A percentile compares a stretch with the other conserved stretches of the same genome.
Evolutionary conservation across 106 monocot genomes (phyloP).

Genomic region (Posidonia australis): DNA sequence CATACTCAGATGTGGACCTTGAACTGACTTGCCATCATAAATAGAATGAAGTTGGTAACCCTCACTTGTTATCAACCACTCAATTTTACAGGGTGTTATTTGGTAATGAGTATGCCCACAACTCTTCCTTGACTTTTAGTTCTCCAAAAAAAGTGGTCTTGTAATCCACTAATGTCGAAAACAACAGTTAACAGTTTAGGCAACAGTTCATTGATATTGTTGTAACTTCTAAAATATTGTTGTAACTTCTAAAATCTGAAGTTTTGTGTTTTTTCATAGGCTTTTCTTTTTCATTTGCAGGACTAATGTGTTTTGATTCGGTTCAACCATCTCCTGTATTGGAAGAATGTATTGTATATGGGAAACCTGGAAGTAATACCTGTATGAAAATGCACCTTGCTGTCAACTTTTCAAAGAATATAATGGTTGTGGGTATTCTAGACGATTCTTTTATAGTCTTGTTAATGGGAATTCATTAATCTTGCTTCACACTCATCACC

Average conservation of each 20-base stretch:
- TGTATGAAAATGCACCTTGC: background rate
- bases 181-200: too few species aligned
- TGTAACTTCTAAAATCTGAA: too few species aligned
- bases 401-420: background rate
- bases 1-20: too few species aligned
- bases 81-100: background rate
- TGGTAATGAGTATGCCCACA: background rate
- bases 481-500: background rate
- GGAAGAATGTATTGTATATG: background rate
- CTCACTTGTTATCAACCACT: too few species aligned
- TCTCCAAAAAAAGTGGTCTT: background rate
- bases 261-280: conserved; percentile 1
- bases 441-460: background rate
- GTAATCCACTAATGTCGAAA: background rate
- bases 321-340: background rate
- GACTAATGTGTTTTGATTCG: background rate
- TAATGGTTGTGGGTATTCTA: background rate
- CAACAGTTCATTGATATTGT: too few species aligned
- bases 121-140: background rate
- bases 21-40: too few species aligned
- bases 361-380: background rate
- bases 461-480: background rate
- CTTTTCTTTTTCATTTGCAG: background rate
- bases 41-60: too few species aligned
- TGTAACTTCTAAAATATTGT: too few species aligned